Percentiles rank a stretch among this genome's conserved stretches.
Conservation (phyloP, 345 rosid genomes). For the Gossypium herbaceum region DNA sequence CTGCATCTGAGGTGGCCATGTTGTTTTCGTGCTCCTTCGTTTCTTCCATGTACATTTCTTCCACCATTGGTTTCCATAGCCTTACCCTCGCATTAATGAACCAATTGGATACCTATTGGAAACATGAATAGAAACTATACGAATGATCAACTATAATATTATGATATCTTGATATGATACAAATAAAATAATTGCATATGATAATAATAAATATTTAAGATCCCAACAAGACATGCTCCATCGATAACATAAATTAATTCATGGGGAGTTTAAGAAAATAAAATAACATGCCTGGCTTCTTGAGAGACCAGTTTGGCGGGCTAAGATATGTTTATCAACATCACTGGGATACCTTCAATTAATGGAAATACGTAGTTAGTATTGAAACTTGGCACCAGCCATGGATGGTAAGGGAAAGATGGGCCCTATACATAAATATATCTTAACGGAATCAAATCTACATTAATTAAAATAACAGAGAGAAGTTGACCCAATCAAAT, state of each 20-base stretch:
- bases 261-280: background rate
- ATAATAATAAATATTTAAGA: slow-evolving; percentile 14
- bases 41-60: slow-evolving; percentile 95
- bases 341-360: slow-evolving; percentile 93
- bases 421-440: slow-evolving; percentile 22
- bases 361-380: background rate
- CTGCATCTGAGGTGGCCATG: slow-evolving; percentile 42
- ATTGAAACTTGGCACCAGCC: background rate
- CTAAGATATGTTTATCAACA: slow-evolving; percentile 97
- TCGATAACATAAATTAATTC: slow-evolving; percentile 31
- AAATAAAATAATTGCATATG: slow-evolving; percentile 26
- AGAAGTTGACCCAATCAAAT: slow-evolving; percentile 5
- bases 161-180: background rate
- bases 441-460: slow-evolving; percentile 30
- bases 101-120: slow-evolving; percentile 79
- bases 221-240: slow-evolving; percentile 32
- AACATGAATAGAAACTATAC: slow-evolving; percentile 10
- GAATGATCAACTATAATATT: no score
- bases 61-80: slow-evolving; percentile 99
- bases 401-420: slow-evolving; percentile 16
- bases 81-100: slow-evolving; percentile 99
- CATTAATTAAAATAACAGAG: slow-evolving; percentile 16
- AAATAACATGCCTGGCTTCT: slow-evolving; percentile 83
- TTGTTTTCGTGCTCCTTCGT: slow-evolving; percentile 52
- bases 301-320: slow-evolving; percentile 99